Evolutionary conservation across 345 rosid genomes (phyloP), one percentile per base, ranked within the genome.

Genomic region (Eucalyptus urophylla): DNA sequence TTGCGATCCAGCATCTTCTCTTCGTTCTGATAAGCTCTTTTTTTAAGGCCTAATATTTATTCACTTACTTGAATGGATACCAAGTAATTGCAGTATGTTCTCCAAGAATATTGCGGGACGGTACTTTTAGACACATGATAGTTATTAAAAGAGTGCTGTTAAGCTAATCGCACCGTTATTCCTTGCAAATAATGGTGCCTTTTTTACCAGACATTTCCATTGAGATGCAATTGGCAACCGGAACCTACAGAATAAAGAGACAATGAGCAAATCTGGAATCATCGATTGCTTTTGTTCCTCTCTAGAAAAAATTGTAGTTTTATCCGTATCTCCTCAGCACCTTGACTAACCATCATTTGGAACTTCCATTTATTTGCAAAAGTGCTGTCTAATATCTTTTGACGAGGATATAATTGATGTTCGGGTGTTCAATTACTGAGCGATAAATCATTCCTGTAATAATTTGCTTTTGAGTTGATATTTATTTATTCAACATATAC

Each of bases 241-340:
- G 62, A 56, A 56, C 62, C 29, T 24, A 56, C 62, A 56, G 62
- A 56, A 56, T 56, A 56, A 56, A 56, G 62, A 56, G 62, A 56
- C 62, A 56, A 22, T 9, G 62, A 56, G 29, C 14, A 56, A 56
- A 56, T 56, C 9, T 56, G 62, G 62, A 56, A 56, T 56, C 62
- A 56, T 0, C 0, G 29, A 24, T 56, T 0, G 62, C 6, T 56
- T 56, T 56, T 22, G 62, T 4, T 56, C 6, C 62, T 56, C 29
- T 56, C 62, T 56, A 56, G 13, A 56, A 56, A 22, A 22, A 24
- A 10, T 9, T 24, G 24, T 56, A 24, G 29, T 56, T 9, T 56
- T 0, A 56, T 56, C 62, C 62, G 6, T 4, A 56, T 56, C 62
- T 24, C 62, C 62, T 56, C 29, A 1, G 62, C 62, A 24, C 29